phyloP scores from a whole-genome alignment of 2,329 filamentous ascomycete species.

The Pseudogymnoascus sp. region DNA sequence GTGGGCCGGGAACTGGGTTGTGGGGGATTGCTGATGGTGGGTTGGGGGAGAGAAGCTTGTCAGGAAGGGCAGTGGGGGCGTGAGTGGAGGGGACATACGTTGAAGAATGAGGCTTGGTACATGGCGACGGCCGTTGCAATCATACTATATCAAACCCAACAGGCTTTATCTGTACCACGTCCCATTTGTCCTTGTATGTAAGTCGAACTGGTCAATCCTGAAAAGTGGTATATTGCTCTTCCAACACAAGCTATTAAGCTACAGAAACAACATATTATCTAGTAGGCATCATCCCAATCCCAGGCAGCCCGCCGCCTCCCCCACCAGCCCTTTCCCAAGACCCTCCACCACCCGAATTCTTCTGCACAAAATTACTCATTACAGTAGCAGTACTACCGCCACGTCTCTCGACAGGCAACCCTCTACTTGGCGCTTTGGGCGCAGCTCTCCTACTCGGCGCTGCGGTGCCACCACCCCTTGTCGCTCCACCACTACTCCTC shows the following conservation, averaged over 20 bases:
- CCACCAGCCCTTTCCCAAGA: background rate
- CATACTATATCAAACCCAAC: background rate
- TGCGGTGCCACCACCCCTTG: background rate
- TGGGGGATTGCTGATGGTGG: background rate
- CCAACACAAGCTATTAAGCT: background rate
- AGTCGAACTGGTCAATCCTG: background rate
- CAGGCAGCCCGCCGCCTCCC: background rate
- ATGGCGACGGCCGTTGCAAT: background rate
- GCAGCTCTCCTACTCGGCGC: background rate
- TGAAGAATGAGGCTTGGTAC: background rate
- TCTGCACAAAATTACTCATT: constrained; percentile 8
- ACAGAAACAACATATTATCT: background rate
- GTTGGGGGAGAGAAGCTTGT: background rate
- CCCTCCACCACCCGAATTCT: background rate
- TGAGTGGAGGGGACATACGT: background rate
- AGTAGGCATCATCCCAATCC: constrained; percentile 10
- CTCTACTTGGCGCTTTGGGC: background rate
- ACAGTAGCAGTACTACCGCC: background rate
- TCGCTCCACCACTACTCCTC: background rate
- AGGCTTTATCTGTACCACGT: background rate
- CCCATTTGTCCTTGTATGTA: background rate
- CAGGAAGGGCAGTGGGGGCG: background rate
- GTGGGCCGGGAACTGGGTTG: background rate
- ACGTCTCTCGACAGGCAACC: constrained; percentile 1
- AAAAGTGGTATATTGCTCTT: background rate